Base-by-base conservation (phyloP, 169 alveolate genomes). In the Toxoplasma gondii region DNA sequence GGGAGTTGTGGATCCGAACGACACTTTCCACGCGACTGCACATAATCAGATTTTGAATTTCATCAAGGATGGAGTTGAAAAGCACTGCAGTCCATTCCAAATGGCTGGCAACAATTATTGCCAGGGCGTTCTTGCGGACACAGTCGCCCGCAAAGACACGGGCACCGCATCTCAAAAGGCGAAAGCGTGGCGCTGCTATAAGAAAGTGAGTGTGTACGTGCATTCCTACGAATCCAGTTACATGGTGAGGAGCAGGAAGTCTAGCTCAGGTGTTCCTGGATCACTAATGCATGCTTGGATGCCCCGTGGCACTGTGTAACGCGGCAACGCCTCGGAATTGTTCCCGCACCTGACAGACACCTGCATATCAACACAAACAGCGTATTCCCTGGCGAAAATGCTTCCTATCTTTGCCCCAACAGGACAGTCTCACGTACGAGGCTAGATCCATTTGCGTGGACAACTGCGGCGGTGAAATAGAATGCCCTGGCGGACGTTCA, bases 401-500 rank as follows among this genome's bases (percentile, higher is more conserved):
- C 74, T 64, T 64, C 31, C 74, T 16, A 19, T 64, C n/a, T 69
- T 31, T 69, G 34, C 5, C 38, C 24, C 86, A 19, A 19, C 86
- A 78, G 86, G 86, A 17, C 1, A 78, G 86, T 19, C 45, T 78
- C 27, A 78, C 43, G 7, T 78, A 78, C 86, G 86, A 78, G 43
- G 86, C 86, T 31, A 36, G 49, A 78, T 12, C 39, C 45, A 78
- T 78, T 16, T 78, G 86, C 86, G n/a, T 19, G 86, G 86, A 78
- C 43, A 78, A 78, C 86, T 78, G 86, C 86, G 86, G 86, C 9
- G 86, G 86, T 27, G 86, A 78, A 78, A 1, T 41, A 9, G 39
- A 36, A 38, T 78, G 86, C n/a, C 44, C 86, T 27, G 86, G 86
- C 44, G 86, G 86, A 1, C 86, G 86, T 10, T 78, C 86, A 36